A percentile compares a stretch with the other conserved stretches of the same genome.
Conservation (phyloP, 345 rosid genomes). For the Bruguiera gymnorhiza region DNA sequence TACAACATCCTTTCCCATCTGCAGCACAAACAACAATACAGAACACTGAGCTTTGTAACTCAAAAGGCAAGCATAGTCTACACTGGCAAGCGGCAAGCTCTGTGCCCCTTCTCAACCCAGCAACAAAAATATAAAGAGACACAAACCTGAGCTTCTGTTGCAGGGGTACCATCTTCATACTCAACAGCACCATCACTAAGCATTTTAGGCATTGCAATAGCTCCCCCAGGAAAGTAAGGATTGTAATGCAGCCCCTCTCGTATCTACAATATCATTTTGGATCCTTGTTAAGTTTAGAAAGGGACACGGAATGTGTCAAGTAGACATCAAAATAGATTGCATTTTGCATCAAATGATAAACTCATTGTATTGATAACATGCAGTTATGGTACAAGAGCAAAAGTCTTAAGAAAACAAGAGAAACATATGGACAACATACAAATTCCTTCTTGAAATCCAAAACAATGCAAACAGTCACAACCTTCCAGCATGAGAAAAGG, state of each 20-base stretch:
- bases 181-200: slow-evolving; percentile 94
- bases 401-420: too few relatives aligned
- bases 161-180: slow-evolving; percentile 96
- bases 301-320: neutral
- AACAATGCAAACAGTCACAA: neutral
- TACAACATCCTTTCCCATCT: slow-evolving; percentile 99
- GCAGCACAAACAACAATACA: slow-evolving; percentile 17
- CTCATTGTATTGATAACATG: neutral
- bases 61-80: too few relatives aligned
- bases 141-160: slow-evolving; percentile 94
- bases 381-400: too few relatives aligned
- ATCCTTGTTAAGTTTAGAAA: neutral
- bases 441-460: too few relatives aligned
- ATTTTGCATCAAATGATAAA: neutral
- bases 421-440: too few relatives aligned
- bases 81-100: too few relatives aligned
- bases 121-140: slow-evolving; percentile 7
- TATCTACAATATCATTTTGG: slow-evolving; percentile 44
- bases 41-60: neutral
- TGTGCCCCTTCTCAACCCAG: neutral
- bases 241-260: slow-evolving; percentile 94
- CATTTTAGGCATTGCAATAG: slow-evolving; percentile 99
- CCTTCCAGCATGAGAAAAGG: neutral
- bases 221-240: slow-evolving; percentile 99
- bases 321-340: neutral